Conservation (phyloP, 768 basidiomycete genomes). For the Psilocybe cubensis region DNA sequence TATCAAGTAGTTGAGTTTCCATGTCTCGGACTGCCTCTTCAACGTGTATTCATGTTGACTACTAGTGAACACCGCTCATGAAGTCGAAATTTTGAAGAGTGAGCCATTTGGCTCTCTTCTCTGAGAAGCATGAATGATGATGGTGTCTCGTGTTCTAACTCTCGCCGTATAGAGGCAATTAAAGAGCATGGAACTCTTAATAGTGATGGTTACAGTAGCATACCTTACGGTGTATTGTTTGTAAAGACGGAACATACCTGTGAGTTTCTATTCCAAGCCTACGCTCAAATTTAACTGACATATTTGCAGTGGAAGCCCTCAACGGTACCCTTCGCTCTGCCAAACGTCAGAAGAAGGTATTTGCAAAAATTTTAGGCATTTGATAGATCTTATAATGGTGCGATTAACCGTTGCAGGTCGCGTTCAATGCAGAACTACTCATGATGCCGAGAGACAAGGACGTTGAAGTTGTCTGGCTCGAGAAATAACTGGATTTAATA, state of each 20-base stretch:
- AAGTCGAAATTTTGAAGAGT: slow-evolving; percentile 41
- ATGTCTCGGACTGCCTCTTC: not conserved
- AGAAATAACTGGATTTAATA: slow-evolving; percentile 13
- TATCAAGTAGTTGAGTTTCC: not conserved
- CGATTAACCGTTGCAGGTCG: slow-evolving; percentile 32
- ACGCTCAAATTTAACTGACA: not conserved
- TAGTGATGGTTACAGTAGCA: slow-evolving; percentile 38
- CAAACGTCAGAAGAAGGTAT: slow-evolving; percentile 49
- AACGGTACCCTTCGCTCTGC: slow-evolving; percentile 52
- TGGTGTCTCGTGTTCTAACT: not conserved
- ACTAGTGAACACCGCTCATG: slow-evolving; percentile 33
- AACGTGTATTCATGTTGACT: not conserved
- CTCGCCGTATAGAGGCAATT: slow-evolving; percentile 40
- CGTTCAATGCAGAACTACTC: slow-evolving; percentile 48
- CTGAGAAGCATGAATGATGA: too few species aligned
- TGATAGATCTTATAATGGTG: not conserved
- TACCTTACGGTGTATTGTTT: slow-evolving; percentile 48
- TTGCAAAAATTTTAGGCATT: not conserved
- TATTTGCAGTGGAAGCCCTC: slow-evolving; percentile 46
- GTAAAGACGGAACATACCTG: slow-evolving; percentile 51
- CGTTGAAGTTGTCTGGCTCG: slow-evolving; percentile 45
- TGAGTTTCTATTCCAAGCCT: slow-evolving; percentile 22
- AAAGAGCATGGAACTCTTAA: slow-evolving; percentile 44
- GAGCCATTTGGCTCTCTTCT: not conserved
- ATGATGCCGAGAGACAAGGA: slow-evolving; percentile 57